Percentiles rank a stretch among this genome's conserved stretches.
These are phyloP conservation scores for Pholiota conissans DNA, from an alignment of 768 basidiomycete species.

Conservation along the genomic window DNA sequence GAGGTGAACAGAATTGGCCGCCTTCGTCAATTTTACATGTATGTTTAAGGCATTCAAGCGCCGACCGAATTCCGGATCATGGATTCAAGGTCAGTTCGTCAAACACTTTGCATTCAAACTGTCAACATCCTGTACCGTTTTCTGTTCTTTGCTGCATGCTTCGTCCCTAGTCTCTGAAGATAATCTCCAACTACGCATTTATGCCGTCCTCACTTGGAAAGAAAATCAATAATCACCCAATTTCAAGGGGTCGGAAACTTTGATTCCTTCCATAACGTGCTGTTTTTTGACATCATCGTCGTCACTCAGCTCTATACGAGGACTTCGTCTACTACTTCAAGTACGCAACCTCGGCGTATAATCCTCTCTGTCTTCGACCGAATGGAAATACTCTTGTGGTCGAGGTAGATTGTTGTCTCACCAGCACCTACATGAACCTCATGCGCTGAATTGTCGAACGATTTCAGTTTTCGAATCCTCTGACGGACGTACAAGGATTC, in stretches of 20 bases:
- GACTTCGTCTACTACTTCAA: constrained; percentile 55
- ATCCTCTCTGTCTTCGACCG: constrained; percentile 43
- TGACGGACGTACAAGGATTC: constrained; percentile 48
- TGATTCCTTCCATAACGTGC: not conserved
- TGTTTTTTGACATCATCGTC: not conserved
- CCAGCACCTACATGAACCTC: not conserved
- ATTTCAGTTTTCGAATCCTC: constrained; percentile 38
- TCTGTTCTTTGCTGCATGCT: not conserved
- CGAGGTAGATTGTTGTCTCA: constrained; percentile 26
- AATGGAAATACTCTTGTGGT: constrained; percentile 44
- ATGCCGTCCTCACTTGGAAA: not conserved
- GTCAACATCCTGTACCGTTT: not conserved
- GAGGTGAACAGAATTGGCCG: too few relatives aligned
- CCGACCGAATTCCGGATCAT: not conserved
- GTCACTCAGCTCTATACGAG: constrained; percentile 34
- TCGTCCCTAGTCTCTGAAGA: not conserved
- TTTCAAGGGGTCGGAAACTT: not conserved
- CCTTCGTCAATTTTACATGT: too few relatives aligned
- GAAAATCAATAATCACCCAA: not conserved
- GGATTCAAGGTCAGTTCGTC: not conserved
- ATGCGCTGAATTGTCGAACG: not conserved
- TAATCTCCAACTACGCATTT: too few relatives aligned
- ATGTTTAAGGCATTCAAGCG: not conserved
- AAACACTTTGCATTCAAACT: not conserved
- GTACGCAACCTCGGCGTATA: constrained; percentile 54